phyloP scores from a whole-genome alignment of 2,329 filamentous ascomycete species.

The Fusarium irregulare region DNA sequence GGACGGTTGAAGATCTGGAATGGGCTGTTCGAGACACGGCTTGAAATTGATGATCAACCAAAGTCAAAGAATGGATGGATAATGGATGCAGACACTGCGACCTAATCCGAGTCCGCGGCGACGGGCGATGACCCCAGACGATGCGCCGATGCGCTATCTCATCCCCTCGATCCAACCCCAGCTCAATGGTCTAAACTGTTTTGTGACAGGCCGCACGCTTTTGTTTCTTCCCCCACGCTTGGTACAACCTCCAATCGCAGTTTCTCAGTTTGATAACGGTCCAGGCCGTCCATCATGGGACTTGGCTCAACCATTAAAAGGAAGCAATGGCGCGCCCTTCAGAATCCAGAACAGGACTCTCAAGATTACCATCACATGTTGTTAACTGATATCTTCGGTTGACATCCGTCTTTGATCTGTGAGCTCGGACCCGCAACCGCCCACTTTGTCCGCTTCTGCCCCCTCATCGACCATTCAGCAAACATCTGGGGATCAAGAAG shows the following conservation, averaged over 20 bases:
- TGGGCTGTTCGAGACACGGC: not conserved
- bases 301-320: conserved; percentile 24
- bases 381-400: conserved; percentile 19
- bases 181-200: conserved; percentile 10
- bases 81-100: not conserved
- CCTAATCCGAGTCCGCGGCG: conserved; percentile 6
- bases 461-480: conserved; percentile 33
- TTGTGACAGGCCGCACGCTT: conserved; percentile 13
- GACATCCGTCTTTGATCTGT: conserved; percentile 22
- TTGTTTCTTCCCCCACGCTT: conserved; percentile 39
- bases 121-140: conserved; percentile 10
- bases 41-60: not conserved
- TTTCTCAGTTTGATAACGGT: conserved; percentile 36
- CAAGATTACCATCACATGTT: conserved; percentile 23
- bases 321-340: not conserved
- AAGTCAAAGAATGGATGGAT: not conserved
- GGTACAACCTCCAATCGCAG: conserved; percentile 9
- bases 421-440: conserved; percentile 35
- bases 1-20: not conserved
- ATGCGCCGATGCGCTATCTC: conserved; percentile 35
- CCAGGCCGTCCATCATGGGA: conserved; percentile 8
- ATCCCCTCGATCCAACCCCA: conserved; percentile 23
- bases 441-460: conserved; percentile 28
- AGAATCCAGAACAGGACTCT: not conserved
- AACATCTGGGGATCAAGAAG: conserved; percentile 20